phyloP scores from a whole-genome alignment of 208 protist species.

The Leptomonas seymouri region DNA sequence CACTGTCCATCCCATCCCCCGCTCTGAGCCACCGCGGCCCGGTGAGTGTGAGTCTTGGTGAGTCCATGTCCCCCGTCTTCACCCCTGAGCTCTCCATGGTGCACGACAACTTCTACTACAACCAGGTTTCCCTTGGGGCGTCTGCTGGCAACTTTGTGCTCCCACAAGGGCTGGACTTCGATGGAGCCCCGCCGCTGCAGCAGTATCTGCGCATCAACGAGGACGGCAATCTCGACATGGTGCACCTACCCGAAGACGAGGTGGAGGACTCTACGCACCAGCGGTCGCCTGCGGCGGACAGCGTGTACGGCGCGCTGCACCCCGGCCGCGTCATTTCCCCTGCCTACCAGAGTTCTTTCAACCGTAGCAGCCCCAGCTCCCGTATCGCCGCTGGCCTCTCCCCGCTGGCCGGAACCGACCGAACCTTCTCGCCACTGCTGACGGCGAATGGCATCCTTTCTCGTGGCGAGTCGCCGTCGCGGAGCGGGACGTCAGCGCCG shows the following conservation, averaged over 20 bases:
- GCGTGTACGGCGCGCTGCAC: constrained; percentile 34
- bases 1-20: constrained; percentile 36
- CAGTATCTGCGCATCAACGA: constrained; percentile 88
- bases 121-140: constrained; percentile 52
- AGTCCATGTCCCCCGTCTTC: constrained; percentile 39
- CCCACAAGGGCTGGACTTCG: constrained; percentile 45
- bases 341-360: constrained; percentile 47
- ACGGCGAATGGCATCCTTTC: constrained; percentile 27
- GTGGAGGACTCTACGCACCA: constrained; percentile 43
- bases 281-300: constrained; percentile 41
- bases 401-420: constrained; percentile 11
- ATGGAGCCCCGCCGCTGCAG: constrained; percentile 40
- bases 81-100: constrained; percentile 69
- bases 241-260: constrained; percentile 66
- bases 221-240: constrained; percentile 80
- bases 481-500: constrained; percentile 21
- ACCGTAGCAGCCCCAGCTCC: constrained; percentile 33
- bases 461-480: constrained; percentile 58
- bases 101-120: constrained; percentile 83
- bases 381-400: constrained; percentile 20
- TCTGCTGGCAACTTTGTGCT: constrained; percentile 82
- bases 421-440: constrained; percentile 36
- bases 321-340: constrained; percentile 44
- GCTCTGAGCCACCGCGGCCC: constrained; percentile 39
- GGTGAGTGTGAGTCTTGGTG: constrained; percentile 33